Evolutionary conservation across 495 filamentous ascomycete species (phyloP), one percentile per base, ranked within the genome.

Genomic region (Aspergillus taichungensis): DNA sequence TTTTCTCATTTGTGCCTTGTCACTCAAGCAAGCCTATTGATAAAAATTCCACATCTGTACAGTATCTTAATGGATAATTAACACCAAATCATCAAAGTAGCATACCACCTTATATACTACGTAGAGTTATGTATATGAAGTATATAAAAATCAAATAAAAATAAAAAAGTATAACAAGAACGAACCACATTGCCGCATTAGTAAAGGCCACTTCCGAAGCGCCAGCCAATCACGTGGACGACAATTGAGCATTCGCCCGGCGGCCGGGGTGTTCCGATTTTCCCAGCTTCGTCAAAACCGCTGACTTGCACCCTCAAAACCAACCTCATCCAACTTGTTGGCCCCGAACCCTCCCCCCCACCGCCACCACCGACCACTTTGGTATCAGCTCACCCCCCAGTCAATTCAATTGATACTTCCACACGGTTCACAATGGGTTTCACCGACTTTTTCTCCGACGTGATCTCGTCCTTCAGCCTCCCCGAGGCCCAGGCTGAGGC

Each of bases 381-480:
- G 38, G 46, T 34, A 46, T 34, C 34, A 38, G 43, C 31, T 33
- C 43, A 45, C 50, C 56, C 53, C 53, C 54, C 54, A 59, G 58
- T 54, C 51, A 59, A 53, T 49, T 63, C 65, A 66, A 68, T 62
- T 67, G 59, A 67, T 55, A 60, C 51, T 45, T 59, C 57, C 51
- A 50, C 46, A 52, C 51, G 45, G 42, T 45, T 56, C 68, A 73
- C 64, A 57, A 85, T 83, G 81, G 72, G 75, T 66, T 66, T 83
- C 66, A 62, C 73, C 54, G 78, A 82, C 57, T 71, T 80, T 64
- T 75, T 87, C 69, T 69, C 73, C 63, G 75, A 83, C 63, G 61
- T 84, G 51, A 63, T 73, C 57, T 71, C 73, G 53, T 72, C 75
- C 58, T 60, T 80, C 50, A 69, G 73, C 62, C 63, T 83, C 55